Base-by-base conservation (phyloP, 352 stramenopile genomes). In the Phytophthora foliorum region DNA sequence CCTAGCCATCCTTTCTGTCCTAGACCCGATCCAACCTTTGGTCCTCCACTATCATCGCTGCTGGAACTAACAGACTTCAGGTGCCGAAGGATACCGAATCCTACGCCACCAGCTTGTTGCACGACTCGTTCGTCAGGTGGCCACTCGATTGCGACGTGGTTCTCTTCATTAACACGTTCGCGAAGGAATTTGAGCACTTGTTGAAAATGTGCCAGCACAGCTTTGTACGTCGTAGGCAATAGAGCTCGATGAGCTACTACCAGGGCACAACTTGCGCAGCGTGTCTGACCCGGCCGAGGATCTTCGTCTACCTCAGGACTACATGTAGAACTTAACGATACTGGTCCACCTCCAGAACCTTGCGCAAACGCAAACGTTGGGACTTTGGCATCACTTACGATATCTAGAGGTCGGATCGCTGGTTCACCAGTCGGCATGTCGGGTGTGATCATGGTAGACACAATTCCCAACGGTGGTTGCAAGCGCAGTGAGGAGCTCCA, bases 401-500 rank as follows among this genome's bases (percentile, higher is more conserved):
- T 91, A 50, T 91, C 84, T 3, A 93, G 59, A 14, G 87, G 87
- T 4, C 82, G 67, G 17, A 74, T 74, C 3, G 27, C 55, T 32
- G 22, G 25, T 63, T 83, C 55, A 14, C n/a, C 27, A 41, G 2
- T 36, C 46, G 50, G 13, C 31, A 57, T 59, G 11, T 51, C 48
- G 3, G 57, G 14, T 52, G 32, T 16, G 14, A 55, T 19, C 31
- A 61, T 17, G 31, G 32, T 42, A 13, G 22, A 51, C 19, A 21
- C 2, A 25, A 38, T 13, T 29, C 38, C 25, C 34, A 69, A 34
- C 22, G 51, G 53, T 72, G 60, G 44, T 66, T 78, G 63, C 3
- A 98, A 80, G 27, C 95, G 87, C 25, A 99, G 81, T 8, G 95
- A 98, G 24, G 90, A 97, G 63, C 87, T 97, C 92, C 95, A 99